Conservation (phyloP, 2,329 filamentous ascomycete genomes). For the Scleromitrula shiraiana region DNA sequence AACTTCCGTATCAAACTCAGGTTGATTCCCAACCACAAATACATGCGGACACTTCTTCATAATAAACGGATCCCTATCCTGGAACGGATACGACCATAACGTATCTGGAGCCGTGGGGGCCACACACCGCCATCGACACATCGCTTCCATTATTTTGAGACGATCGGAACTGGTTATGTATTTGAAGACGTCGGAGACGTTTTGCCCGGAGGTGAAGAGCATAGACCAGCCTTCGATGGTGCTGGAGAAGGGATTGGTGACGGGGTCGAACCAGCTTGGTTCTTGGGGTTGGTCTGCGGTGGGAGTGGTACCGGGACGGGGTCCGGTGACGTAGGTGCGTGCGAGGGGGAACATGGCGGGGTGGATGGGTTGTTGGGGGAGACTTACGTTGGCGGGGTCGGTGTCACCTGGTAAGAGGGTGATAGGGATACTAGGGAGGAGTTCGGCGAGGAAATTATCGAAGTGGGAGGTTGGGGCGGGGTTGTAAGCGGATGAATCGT, state of each 20-base stretch:
- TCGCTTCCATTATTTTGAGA: conserved; percentile 85
- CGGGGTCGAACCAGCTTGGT: conserved; percentile 72
- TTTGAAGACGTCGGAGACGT: conserved; percentile 86
- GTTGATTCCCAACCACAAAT: conserved; percentile 83
- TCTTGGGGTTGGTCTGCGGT: conserved; percentile 30
- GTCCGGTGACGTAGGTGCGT: conserved; percentile 51
- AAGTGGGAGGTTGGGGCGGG: conserved; percentile 74
- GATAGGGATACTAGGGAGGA: conserved; percentile 80
- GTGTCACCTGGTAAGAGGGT: conserved; percentile 77
- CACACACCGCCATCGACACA: conserved; percentile 83
- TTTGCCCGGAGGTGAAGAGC: conserved; percentile 82
- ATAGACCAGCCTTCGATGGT: conserved; percentile 86
- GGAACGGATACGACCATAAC: conserved; percentile 92
- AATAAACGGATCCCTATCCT: conserved; percentile 87
- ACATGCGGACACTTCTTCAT: conserved; percentile 80
- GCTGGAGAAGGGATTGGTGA: conserved; percentile 90
- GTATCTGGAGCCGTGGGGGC: conserved; percentile 96
- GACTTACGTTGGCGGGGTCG: conserved; percentile 82
- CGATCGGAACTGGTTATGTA: conserved; percentile 75
- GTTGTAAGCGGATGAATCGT: conserved; percentile 85
- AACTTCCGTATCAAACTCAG: conserved; percentile 63
- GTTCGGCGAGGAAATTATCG: conserved; percentile 70
- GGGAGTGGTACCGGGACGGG: conserved; percentile 32
- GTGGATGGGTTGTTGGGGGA: conserved; percentile 91
- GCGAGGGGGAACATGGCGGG: conserved; percentile 79